Base-by-base conservation (phyloP, 768 basidiomycete genomes). In the Suillus plorans region DNA sequence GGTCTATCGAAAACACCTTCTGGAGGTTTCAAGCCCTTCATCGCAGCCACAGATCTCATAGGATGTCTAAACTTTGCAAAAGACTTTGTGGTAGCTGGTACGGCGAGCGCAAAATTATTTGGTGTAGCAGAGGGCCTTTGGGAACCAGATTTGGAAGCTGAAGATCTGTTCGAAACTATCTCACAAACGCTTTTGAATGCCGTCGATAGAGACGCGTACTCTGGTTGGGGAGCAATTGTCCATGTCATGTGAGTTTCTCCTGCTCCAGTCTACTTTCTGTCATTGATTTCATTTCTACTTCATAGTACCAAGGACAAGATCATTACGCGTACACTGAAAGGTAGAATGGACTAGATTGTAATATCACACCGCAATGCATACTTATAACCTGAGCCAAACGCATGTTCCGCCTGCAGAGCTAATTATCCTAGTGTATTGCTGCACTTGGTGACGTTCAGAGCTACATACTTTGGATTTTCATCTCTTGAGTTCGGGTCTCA, bases 101-200 rank as follows among this genome's bases (percentile, higher is more conserved):
- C 95, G 1, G 97, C 97, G 25, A 89, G 89, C 72, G 82, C 88
- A 66, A 98, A 98, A 80, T 79, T 99, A 68, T 97, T 89, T 71
- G 97, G 97, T 90, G 89, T 97, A 61, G 97, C 97, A 49, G 97
- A 99, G 77, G 95, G 95, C 3, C 84, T 99, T 37, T 99, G 97
- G 97, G 97, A 99, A 78, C 95, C 97, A 10, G 93, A 95, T 76
- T 81, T 99, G 76, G 95, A 90, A 74, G 88, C 96, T 16, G 97
- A 99, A 73, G 97, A 99, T 76, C 80, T 99, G 55, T 99, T 99
- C 73, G 97, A 99, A 82, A 99, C 97, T 2, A 95, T 98, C 72
- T 95, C 94, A 36, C 97, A 99, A 78, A 96, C 95, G 8, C 78
- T 99, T 66, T 77, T 99, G 77, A 99, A 96, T 71, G 92, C 95